Percentiles rank a stretch among this genome's conserved stretches.
Conservation (phyloP, 176 grass and related monocot species). For the Coix lacrymajobi region DNA sequence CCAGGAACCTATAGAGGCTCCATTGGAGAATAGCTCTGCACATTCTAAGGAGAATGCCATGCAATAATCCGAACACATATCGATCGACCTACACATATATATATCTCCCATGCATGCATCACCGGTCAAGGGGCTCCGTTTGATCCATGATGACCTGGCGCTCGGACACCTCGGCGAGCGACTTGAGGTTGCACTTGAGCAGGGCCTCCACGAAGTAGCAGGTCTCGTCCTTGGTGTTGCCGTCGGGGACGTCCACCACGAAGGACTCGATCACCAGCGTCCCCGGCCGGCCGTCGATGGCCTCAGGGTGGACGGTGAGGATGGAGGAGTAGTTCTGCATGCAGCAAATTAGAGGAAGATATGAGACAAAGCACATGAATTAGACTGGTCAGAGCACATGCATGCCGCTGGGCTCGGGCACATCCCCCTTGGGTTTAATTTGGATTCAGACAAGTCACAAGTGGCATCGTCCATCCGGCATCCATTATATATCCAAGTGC, state of each 20-base stretch:
- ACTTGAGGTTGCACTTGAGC: conserved; percentile 98
- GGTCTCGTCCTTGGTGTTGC: conserved; percentile 88
- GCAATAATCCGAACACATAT: not conserved
- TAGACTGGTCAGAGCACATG: conserved; percentile 3
- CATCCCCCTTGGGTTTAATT: not conserved
- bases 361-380: conserved; percentile 29
- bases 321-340: conserved; percentile 91
- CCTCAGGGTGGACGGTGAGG: conserved; percentile 83
- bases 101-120: not conserved
- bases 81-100: not conserved
- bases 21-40: conserved; percentile 41
- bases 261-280: conserved; percentile 91
- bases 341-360: not conserved
- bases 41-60: conserved; percentile 5
- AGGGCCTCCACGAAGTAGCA: conserved; percentile 88
- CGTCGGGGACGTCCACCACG: conserved; percentile 81
- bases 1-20: conserved; percentile 39
- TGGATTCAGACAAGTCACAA: not conserved
- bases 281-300: conserved; percentile 64
- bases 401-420: too few species aligned
- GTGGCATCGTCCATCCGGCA: too few species aligned
- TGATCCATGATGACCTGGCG: conserved; percentile 55
- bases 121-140: conserved; percentile 54
- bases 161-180: conserved; percentile 78
- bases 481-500: conserved; percentile 8